A percentile compares a stretch with the other conserved stretches of the same genome.
These are phyloP conservation scores for Kurtzmaniella quercitrusa DNA, from an alignment of 1,139 yeast genomes.

Conservation along the genomic window DNA sequence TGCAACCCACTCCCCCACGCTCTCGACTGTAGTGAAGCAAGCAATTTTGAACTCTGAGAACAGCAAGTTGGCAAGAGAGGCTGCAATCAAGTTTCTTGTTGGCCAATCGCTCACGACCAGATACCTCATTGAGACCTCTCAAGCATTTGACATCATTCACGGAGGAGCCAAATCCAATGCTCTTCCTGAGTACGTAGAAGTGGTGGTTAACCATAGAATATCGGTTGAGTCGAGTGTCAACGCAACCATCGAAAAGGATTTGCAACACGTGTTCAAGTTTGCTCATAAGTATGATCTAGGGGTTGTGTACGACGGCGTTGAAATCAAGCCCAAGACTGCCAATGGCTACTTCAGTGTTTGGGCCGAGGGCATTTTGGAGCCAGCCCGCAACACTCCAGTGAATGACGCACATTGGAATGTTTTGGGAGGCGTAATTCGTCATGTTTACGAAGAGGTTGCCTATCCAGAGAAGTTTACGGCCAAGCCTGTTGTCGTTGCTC, in stretches of 20 bases:
- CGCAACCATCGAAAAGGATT: slow-evolving; percentile 18
- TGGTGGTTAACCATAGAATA: slow-evolving; percentile 29
- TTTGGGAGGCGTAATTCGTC: slow-evolving; percentile 51
- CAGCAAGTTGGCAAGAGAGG: slow-evolving; percentile 22
- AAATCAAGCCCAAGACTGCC: slow-evolving; percentile 19
- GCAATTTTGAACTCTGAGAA: slow-evolving; percentile 24
- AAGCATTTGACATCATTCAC: slow-evolving; percentile 27
- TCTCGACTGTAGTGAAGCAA: slow-evolving; percentile 16
- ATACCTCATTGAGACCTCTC: slow-evolving; percentile 29
- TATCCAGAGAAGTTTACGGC: slow-evolving; percentile 16
- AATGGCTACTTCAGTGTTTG: slow-evolving; percentile 41
- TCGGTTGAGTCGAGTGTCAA: slow-evolving; percentile 25
- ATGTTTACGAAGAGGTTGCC: slow-evolving; percentile 48
- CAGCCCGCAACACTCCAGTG: slow-evolving; percentile 54
- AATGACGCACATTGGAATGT: slow-evolving; percentile 46
- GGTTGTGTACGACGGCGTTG: slow-evolving; percentile 30
- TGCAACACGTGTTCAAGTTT: slow-evolving; percentile 19
- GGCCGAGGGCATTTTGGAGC: slow-evolving; percentile 32
- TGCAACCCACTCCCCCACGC: slow-evolving; percentile 27
- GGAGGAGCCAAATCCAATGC: slow-evolving; percentile 37
- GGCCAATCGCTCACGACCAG: slow-evolving; percentile 13
- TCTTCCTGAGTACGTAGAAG: slow-evolving; percentile 27
- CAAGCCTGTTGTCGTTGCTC: slow-evolving; percentile 23
- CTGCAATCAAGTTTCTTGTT: slow-evolving; percentile 15
- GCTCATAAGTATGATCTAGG: slow-evolving; percentile 32